These are phyloP conservation scores for Eucalyptus guilfoylei DNA, from an alignment of 345 rosid genomes.

Conservation along the genomic window DNA sequence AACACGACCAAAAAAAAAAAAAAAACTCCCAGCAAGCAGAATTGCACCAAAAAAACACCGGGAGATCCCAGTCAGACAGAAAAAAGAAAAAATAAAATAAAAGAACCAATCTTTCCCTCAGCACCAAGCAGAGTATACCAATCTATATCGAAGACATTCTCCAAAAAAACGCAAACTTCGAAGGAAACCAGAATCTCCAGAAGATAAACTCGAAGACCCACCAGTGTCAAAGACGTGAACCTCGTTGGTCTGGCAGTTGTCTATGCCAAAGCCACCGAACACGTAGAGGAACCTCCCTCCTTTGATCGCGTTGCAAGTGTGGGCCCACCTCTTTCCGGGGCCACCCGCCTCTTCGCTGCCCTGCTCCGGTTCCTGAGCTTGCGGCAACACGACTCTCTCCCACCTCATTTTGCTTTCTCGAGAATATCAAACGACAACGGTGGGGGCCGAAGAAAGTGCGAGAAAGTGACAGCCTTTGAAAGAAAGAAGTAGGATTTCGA, in stretches of 20 bases:
- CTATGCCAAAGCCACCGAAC: constrained; percentile 85
- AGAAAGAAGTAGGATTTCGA: neutral
- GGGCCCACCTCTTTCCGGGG: constrained; percentile 83
- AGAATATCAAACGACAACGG: neutral
- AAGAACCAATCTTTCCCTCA: neutral
- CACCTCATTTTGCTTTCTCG: constrained; percentile 43
- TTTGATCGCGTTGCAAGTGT: constrained; percentile 6
- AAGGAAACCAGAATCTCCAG: neutral
- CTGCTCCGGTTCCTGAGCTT: constrained; percentile 12
- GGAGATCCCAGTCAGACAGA: neutral
- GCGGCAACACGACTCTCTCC: constrained; percentile 33
- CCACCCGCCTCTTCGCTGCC: constrained; percentile 13
- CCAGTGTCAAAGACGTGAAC: constrained; percentile 91
- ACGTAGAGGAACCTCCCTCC: constrained; percentile 84
- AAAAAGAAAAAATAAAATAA: neutral
- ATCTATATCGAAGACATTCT: neutral
- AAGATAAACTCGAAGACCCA: constrained; percentile 11
- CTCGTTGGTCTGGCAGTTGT: constrained; percentile 90
- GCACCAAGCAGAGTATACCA: neutral
- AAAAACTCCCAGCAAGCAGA: no score
- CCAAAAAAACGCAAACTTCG: neutral
- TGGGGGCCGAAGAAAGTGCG: neutral
- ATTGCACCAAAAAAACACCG: no score
- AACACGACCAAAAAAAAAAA: neutral
- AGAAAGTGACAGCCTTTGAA: neutral